Evolutionary conservation across 2,329 filamentous ascomycete genomes (phyloP).

Genomic region (Fusarium hainanense): DNA sequence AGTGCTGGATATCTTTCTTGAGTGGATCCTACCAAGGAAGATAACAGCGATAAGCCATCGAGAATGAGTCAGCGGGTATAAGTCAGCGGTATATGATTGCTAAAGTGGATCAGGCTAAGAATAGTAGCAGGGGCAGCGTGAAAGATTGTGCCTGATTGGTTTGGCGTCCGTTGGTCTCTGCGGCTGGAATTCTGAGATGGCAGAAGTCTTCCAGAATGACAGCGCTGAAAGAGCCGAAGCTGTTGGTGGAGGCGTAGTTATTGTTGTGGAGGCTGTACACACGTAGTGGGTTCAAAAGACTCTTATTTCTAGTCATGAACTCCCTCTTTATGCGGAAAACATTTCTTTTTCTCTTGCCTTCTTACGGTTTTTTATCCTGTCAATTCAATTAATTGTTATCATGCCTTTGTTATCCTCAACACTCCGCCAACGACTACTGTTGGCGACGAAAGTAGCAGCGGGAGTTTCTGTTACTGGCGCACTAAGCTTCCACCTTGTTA

Average conservation of each 20-base stretch:
- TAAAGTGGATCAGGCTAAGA: neutral
- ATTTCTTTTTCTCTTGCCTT: neutral
- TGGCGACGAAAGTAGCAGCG: neutral
- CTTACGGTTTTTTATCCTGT: neutral
- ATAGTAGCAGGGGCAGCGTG: neutral
- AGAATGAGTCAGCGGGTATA: neutral
- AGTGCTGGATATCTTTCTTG: too few relatives aligned
- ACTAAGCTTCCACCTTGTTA: conserved; percentile 25
- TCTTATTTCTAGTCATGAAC: neutral
- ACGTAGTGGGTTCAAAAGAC: neutral
- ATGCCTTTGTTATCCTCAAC: neutral
- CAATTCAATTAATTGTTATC: rapidly evolving
- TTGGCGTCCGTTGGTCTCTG: neutral
- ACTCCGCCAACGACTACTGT: neutral
- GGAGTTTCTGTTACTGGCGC: conserved; percentile 14
- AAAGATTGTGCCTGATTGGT: neutral
- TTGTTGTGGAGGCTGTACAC: neutral
- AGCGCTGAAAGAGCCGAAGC: neutral
- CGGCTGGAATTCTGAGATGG: neutral
- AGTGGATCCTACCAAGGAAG: neutral
- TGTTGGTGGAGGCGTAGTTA: neutral
- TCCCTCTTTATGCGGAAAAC: rapidly evolving
- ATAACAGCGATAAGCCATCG: neutral
- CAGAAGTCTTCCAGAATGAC: neutral
- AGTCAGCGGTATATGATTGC: neutral